Base-by-base conservation (phyloP, 1,284 basidiomycete species). In the Agroathelia rolfsii region DNA sequence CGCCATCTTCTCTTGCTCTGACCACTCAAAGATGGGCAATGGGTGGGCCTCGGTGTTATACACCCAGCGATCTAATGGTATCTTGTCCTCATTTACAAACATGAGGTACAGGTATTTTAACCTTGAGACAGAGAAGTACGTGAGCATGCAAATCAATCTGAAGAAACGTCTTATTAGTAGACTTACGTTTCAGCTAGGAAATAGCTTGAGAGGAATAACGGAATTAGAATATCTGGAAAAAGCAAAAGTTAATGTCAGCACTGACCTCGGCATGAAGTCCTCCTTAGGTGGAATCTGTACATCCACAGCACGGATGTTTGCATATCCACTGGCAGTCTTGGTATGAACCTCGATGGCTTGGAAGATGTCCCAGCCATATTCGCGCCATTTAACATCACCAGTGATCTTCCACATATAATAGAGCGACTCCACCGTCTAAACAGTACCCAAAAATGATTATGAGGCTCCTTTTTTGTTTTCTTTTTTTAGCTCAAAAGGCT, bases 21-120 rank as follows among this genome's bases (percentile, higher is more conserved):
- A 68, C 80, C 76, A 84, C 33, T 67, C 50, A 46, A 85, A 83
- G n/a, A 82, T 60, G 4, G 82, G 83, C 6, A 87, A 56, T 1
- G 81, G 75, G 46, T 88, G 84, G 4, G 82, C 83, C 53, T 88
- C 88, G 3, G 87, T 92, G 50, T 88, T 90, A 51, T 90, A 80
- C 19, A 88, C 81, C 72, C 80, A 88, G 41, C 69, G 55, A 41
- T 81, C 72, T 27, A 87, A 53, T 7, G 80, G 74, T 31, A 85
- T 41, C 2, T 66, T 51, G 30, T 76, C 73, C 22, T 69, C 63
- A 28, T 75, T 67, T 24, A 52, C 53, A 50, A 77, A 80, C 39
- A 76, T 53, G 12, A 81, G 61, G 45, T 76, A 79, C 15, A 79
- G 61, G 46, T 80, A 81, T 50, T 81, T 80, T 36, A 81, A 53